A percentile compares a stretch with the other conserved stretches of the same genome.
These are phyloP conservation scores for Colletotrichum musicola DNA, from an alignment of 2,329 filamentous ascomycete genomes.

Conservation along the genomic window DNA sequence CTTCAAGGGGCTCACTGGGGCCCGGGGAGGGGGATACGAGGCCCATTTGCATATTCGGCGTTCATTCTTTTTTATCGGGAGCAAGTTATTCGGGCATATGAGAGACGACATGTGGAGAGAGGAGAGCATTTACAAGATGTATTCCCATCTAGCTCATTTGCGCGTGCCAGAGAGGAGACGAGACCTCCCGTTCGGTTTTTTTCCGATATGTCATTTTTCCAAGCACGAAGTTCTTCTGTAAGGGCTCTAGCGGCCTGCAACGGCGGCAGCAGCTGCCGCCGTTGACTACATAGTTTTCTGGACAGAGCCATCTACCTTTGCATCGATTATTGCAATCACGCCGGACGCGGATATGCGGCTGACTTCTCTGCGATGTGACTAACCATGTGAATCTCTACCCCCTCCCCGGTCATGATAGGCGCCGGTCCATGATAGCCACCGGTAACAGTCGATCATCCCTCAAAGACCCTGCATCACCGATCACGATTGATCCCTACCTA, in stretches of 20 bases:
- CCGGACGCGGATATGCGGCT: neutral
- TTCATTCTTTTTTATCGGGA: neutral
- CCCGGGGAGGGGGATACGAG: neutral
- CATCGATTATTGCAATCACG: slow-evolving; percentile 20
- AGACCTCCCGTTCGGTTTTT: neutral
- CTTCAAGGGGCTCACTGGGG: neutral
- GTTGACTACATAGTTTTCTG: neutral
- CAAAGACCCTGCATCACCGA: neutral
- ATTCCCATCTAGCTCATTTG: slow-evolving; percentile 11
- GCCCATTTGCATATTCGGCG: slow-evolving; percentile 28
- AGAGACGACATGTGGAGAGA: neutral
- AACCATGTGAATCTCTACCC: neutral
- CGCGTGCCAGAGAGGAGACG: neutral
- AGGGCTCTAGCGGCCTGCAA: neutral
- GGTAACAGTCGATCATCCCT: neutral
- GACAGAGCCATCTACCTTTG: neutral
- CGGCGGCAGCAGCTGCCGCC: slow-evolving; percentile 2
- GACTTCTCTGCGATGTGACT: neutral
- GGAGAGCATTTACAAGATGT: slow-evolving; percentile 26
- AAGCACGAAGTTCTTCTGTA: neutral
- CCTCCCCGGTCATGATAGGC: neutral
- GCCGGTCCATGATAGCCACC: neutral
- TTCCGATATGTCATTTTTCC: neutral
- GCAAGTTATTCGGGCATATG: neutral
- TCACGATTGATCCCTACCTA: neutral